phyloP scores from a whole-genome alignment of 768 basidiomycete genomes.

The Cubamyces lactineus region DNA sequence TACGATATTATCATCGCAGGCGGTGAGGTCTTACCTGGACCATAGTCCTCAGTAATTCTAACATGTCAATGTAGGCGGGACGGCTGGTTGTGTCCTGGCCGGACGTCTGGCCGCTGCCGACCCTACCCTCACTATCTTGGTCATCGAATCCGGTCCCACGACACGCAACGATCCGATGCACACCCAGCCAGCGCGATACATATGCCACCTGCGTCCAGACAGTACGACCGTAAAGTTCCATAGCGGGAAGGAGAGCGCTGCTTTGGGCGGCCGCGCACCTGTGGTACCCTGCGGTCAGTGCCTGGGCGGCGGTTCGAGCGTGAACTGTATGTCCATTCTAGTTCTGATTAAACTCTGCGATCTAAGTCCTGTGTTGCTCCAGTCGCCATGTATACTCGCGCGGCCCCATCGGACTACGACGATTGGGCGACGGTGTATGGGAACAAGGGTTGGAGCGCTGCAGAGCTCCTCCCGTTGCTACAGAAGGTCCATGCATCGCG shows the following conservation, averaged over 20 bases:
- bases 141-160: conserved; percentile 62
- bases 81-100: conserved; percentile 58
- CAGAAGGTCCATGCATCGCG: conserved; percentile 40
- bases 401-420: conserved; percentile 63
- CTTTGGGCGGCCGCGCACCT: conserved; percentile 46
- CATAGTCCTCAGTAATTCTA: neutral
- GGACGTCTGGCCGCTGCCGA: conserved; percentile 56
- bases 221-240: conserved; percentile 50
- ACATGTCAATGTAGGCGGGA: conserved; percentile 42
- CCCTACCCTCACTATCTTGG: conserved; percentile 55
- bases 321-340: conserved; percentile 49
- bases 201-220: conserved; percentile 42
- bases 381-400: conserved; percentile 50
- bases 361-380: neutral
- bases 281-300: conserved; percentile 50
- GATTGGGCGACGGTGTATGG: conserved; percentile 53
- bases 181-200: conserved; percentile 54
- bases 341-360: neutral
- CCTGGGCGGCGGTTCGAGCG: conserved; percentile 60
- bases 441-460: conserved; percentile 61
- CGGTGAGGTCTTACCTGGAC: conserved; percentile 39
- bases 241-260: conserved; percentile 41
- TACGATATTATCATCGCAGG: conserved; percentile 63
- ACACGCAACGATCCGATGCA: conserved; percentile 50
- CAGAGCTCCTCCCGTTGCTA: conserved; percentile 55